Conservation (phyloP, 306 rosid genomes). For the Cicer chorassanicum region DNA sequence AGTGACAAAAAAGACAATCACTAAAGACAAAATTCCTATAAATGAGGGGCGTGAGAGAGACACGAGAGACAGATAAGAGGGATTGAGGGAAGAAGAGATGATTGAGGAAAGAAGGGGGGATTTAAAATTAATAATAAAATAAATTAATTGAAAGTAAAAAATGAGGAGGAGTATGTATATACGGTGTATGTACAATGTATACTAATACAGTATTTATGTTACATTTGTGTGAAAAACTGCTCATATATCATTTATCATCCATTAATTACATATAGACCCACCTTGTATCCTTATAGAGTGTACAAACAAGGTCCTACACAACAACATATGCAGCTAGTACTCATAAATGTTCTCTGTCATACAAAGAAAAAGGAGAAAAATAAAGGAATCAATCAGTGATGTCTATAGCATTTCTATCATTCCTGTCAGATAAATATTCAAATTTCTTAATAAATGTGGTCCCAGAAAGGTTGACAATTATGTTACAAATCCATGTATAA, state of each 20-base stretch:
- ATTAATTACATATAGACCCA: conserved; percentile 27
- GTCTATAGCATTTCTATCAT: conserved; percentile 38
- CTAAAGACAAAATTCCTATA: too few relatives aligned
- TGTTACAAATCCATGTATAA: neutral
- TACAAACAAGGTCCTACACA: conserved; percentile 44
- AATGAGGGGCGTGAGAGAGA: too few relatives aligned
- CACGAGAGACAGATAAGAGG: too few relatives aligned
- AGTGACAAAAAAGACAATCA: too few relatives aligned
- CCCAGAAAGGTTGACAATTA: conserved; percentile 20
- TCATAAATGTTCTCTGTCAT: conserved; percentile 37
- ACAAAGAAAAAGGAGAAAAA: conserved; percentile 35
- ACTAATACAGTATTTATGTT: too few relatives aligned
- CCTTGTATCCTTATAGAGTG: conserved; percentile 7
- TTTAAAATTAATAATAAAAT: too few relatives aligned
- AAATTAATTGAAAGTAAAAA: too few relatives aligned
- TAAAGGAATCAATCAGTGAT: conserved; percentile 39
- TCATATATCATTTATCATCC: neutral
- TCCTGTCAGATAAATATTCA: conserved; percentile 38
- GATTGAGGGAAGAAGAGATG: too few relatives aligned
- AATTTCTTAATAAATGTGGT: conserved; percentile 26
- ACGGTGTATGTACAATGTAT: too few relatives aligned
- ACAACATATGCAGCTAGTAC: conserved; percentile 41
- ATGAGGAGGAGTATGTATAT: too few relatives aligned
- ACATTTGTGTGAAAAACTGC: too few relatives aligned
- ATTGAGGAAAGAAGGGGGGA: too few relatives aligned